Base-by-base conservation (phyloP, 1,284 basidiomycete genomes). In the Ganoderma resinaceum region DNA sequence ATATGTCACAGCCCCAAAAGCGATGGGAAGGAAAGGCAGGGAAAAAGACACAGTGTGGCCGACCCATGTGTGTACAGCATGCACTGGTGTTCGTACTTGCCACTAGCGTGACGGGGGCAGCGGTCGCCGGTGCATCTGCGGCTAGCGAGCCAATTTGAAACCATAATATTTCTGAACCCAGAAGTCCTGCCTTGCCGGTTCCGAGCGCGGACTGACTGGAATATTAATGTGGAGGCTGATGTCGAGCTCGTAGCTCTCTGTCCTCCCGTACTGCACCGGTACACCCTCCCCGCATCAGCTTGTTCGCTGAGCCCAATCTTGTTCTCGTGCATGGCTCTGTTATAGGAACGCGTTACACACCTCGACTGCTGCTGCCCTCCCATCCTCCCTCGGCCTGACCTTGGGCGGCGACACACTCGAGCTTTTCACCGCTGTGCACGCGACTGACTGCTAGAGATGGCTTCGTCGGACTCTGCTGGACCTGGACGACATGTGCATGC, bases 381-480 rank as follows among this genome's bases (percentile, higher is more conserved):
- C 33, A 20, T 20, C 14, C 52, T 33, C 52, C 33, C 55, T 37
- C 55, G 23, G 46, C 46, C 55, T 18, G 55, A 20, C 31, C 53
- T 11, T 26, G 46, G 46, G 26, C 46, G 23, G 26, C 23, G 42
- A 23, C 63, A 14, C 66, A 42, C 42, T 66, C 60, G 58, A 74
- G 69, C 37, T 62, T 65, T 42, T 58, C 33, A 26, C 31, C 31
- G 18, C 31, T n/a, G 55, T 26, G 31, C 5, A 33, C 55, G 18
- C 55, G 55, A 57, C 52, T 31, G 23, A n/a, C 8, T 29, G 20
- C 26, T 18, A n/a, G 37, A 23, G n/a, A 60, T 60, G 58, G 3
- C 35, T 29, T 38, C 58, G 23, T 40, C 58, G 23, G 58, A 60
- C 35, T 16, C 58, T 9, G 20, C 58, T 16, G 23, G 37, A 42